Conservation (phyloP, 495 filamentous ascomycete genomes). For the Xylaria bambusicola region DNA sequence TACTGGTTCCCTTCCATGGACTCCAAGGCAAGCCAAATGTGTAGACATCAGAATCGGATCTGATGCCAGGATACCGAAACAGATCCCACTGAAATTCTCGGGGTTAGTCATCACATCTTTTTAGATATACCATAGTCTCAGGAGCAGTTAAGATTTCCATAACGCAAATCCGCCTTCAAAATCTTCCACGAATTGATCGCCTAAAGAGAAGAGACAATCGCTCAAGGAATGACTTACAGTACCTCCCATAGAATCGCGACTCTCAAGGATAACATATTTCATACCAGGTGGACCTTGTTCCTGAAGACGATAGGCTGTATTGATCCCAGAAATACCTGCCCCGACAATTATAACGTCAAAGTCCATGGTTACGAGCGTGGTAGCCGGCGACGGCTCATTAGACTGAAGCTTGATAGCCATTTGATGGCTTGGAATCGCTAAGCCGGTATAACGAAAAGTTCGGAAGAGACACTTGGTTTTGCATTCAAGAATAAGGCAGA, state of each 20-base stretch:
- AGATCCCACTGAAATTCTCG: slow-evolving; percentile 55
- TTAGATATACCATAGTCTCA: not conserved
- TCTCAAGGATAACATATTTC: slow-evolving; percentile 63
- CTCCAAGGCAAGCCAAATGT: slow-evolving; percentile 62
- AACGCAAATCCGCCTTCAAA: no score
- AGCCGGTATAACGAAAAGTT: not conserved
- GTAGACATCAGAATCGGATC: slow-evolving; percentile 67
- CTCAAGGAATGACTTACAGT: slow-evolving; percentile 37
- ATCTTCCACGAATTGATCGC: no score
- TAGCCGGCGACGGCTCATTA: not conserved
- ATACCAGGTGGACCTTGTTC: slow-evolving; percentile 54
- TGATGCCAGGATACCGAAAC: slow-evolving; percentile 70
- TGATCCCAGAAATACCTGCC: slow-evolving; percentile 77
- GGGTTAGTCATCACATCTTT: not conserved
- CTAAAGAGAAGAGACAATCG: not conserved
- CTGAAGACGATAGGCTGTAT: slow-evolving; percentile 70
- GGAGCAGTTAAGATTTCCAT: not conserved
- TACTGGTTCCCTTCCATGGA: slow-evolving; percentile 59
- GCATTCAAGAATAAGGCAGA: no score
- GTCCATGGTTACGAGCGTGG: not conserved
- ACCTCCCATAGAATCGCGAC: slow-evolving; percentile 61
- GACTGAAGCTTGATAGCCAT: not conserved
- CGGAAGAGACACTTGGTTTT: no score
- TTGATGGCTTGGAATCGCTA: not conserved
- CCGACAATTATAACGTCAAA: slow-evolving; percentile 70